Percentiles rank a stretch among this genome's conserved stretches.
phyloP scores from a whole-genome alignment of 305 asterid species.

The Solanum hybrid region DNA sequence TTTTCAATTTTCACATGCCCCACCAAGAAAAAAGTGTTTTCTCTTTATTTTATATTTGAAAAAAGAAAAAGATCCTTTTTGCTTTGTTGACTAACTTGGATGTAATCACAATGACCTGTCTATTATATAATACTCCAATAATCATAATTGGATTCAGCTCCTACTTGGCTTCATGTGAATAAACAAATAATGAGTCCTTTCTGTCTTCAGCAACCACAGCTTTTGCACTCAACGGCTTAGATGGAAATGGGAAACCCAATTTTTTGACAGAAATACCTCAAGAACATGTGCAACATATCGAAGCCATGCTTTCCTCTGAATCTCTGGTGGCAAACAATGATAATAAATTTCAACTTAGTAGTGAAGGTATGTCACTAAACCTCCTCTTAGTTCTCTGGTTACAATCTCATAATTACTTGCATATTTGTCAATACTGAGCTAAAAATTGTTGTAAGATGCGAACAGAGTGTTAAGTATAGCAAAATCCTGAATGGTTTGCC shows the following conservation, averaged over 20 bases:
- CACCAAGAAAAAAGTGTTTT: neutral
- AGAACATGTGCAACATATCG: slow-evolving; percentile 24
- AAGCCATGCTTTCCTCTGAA: slow-evolving; percentile 23
- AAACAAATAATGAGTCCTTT: slow-evolving; percentile 29
- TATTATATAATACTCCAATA: neutral
- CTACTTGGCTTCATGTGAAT: slow-evolving; percentile 10
- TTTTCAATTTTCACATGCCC: neutral
- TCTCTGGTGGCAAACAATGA: slow-evolving; percentile 20
- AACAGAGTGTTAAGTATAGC: neutral
- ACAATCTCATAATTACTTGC: neutral
- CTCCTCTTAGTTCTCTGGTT: neutral
- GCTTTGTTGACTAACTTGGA: neutral
- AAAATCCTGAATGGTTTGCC: neutral
- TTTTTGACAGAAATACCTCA: slow-evolving; percentile 33
- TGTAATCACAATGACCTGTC: neutral
- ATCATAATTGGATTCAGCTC: neutral
- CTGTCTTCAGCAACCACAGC: neutral
- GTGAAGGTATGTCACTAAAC: slow-evolving; percentile 24
- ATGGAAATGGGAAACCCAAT: slow-evolving; percentile 18
- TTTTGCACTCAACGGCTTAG: slow-evolving; percentile 17
- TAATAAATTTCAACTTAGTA: slow-evolving; percentile 15
- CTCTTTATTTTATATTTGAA: neutral
- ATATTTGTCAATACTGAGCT: neutral
- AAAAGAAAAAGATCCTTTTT: neutral
- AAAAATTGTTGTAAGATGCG: neutral